These are phyloP conservation scores for Solanum hybrid DNA, from an alignment of 305 asterid species.

Conservation along the genomic window DNA sequence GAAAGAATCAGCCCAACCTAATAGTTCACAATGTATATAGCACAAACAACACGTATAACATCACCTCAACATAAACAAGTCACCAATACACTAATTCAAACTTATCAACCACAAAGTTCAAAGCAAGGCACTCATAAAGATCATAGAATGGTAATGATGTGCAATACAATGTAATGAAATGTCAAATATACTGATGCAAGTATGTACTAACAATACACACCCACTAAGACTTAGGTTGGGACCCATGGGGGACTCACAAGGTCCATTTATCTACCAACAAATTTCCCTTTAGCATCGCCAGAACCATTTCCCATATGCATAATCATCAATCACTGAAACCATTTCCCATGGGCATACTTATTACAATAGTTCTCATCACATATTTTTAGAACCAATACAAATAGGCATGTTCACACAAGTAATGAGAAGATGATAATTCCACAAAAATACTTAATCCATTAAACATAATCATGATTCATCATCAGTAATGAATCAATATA, in stretches of 20 bases:
- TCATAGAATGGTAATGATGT: not conserved
- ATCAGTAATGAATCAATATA: not conserved
- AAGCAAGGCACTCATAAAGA: not conserved
- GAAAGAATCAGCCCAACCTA: not conserved
- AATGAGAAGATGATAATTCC: not conserved
- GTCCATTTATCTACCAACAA: not conserved
- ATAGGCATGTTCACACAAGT: not conserved
- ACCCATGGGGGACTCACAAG: not conserved
- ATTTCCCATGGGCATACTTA: too few species aligned
- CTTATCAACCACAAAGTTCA: not conserved
- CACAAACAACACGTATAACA: not conserved
- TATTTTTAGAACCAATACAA: too few species aligned
- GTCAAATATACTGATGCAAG: not conserved
- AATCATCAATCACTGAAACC: too few species aligned
- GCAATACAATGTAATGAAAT: not conserved
- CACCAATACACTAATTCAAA: not conserved
- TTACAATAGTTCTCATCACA: too few species aligned
- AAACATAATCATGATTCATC: not conserved
- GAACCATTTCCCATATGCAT: not conserved
- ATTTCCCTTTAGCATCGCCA: not conserved
- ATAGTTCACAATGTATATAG: not conserved
- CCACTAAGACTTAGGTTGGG: not conserved
- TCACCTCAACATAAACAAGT: not conserved
- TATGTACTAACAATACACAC: not conserved
- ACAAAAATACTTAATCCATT: too few species aligned